Percentiles rank a stretch among this genome's conserved stretches.
Evolutionary conservation across 768 basidiomycete species (phyloP).

Genomic region (Kockovaella imperatae): DNA sequence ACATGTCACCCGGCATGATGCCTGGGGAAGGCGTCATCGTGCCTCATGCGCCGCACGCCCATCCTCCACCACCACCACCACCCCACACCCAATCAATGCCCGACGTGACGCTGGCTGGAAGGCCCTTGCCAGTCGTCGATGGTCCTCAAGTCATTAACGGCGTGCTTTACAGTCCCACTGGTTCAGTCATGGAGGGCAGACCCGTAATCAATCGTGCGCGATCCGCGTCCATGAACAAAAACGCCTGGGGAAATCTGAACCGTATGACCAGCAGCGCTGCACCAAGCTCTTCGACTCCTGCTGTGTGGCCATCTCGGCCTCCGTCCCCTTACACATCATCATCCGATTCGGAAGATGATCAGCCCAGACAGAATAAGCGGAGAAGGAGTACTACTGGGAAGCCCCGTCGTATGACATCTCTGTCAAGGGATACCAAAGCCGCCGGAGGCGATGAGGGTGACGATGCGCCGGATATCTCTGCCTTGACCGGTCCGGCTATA

Average conservation of each 20-base stretch:
- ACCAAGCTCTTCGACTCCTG: too few relatives aligned
- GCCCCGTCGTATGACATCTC: too few relatives aligned
- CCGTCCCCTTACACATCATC: constrained; percentile 29
- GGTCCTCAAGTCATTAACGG: constrained; percentile 5
- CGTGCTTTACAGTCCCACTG: constrained; percentile 8
- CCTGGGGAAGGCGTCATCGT: constrained; percentile 6
- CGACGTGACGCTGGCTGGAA: constrained; percentile 14
- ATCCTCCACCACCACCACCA: background rate
- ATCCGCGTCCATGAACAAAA: constrained; percentile 25
- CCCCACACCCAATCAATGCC: constrained; percentile 4
- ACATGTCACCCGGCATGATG: too few relatives aligned
- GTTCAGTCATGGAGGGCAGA: constrained; percentile 16
- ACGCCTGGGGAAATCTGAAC: constrained; percentile 9
- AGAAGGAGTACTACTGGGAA: constrained; percentile 31
- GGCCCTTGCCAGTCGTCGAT: too few relatives aligned
- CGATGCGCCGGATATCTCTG: constrained; percentile 14
- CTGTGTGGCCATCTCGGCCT: constrained; percentile 26
- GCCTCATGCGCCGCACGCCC: constrained; percentile 3
- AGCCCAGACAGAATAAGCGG: constrained; percentile 26
- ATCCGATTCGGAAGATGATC: constrained; percentile 34
- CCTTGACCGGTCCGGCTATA: constrained; percentile 20
- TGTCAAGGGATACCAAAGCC: too few relatives aligned
- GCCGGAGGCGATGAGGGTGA: too few relatives aligned
- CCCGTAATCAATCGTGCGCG: constrained; percentile 28
- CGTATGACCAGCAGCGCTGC: constrained; percentile 25